Evolutionary conservation across 148 eudicot species (phyloP), one percentile per base, ranked within the genome.

Genomic region (Dianthus caryophyllus): DNA sequence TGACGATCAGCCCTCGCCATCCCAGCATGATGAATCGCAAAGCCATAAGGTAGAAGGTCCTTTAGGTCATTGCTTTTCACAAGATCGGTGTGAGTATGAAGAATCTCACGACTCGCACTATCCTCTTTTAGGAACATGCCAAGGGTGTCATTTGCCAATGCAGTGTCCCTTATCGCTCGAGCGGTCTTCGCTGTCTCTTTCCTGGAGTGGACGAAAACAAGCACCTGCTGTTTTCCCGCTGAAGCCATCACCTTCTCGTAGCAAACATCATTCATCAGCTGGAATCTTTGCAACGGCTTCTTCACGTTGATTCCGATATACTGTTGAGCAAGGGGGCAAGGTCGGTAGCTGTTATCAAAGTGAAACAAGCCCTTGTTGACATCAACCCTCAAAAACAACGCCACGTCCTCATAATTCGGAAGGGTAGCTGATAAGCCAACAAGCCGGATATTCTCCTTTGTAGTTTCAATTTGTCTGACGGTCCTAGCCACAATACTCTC

Each of bases 371-470:
- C 94, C 69, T 82, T 88, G 16, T 80, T 62, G 39, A 78, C 48
- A 62, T 88, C 74, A n/a, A 88, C 90, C 73, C 94, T 82, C 71
- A 88, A 71, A 72, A 88, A 85, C 58, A 83, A 39, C 0, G 94
- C 94, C 12, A 88, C 87, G 60, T 88, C 94, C 52, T 83, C 88
- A 66, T 74, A 83, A 53, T 88, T 88, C 31, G 94, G 94, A 65
- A 88, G 94, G n/a, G 90, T 88, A 51, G 94, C 94, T 27, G 94
- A 88, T 63, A 88, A 73, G 9, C 90, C 94, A 72, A 88, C 90
- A 46, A 88, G 64, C 53, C 94, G 80, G 57, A 88, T 88, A 68
- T 88, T 84, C 75, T 88, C 94, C 66, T 83, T 84, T 24, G 94
- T 85, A 7, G 90, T 81, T 76, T 88, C 94, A 73, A 83, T 82